Conservation (phyloP, 208 protist genomes). For the Leishmania major region DNA sequence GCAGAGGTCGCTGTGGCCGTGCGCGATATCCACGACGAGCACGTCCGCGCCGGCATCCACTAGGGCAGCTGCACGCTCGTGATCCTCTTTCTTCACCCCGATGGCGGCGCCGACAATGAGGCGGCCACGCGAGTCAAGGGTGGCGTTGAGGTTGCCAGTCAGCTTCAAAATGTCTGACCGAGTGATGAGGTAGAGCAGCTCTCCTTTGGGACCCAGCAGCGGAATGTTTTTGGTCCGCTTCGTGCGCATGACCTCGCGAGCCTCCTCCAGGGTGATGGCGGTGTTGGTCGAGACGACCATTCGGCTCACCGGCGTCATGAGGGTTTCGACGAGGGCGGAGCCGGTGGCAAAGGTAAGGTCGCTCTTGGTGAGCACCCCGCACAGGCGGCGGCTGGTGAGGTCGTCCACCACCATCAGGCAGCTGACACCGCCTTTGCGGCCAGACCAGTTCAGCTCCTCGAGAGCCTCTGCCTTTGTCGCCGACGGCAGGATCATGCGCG, state of each 20-base stretch:
- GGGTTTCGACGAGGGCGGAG: slow-evolving; percentile 34
- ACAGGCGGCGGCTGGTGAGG: slow-evolving; percentile 42
- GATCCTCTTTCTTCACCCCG: slow-evolving; percentile 84
- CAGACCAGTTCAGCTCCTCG: slow-evolving; percentile 70
- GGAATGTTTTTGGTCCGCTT: slow-evolving; percentile 73
- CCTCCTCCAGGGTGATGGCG: slow-evolving; percentile 72
- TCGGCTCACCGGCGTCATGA: slow-evolving; percentile 77
- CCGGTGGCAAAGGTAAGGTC: slow-evolving; percentile 75
- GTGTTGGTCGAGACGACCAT: slow-evolving; percentile 56
- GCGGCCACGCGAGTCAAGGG: slow-evolving; percentile 72
- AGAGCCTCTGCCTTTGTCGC: slow-evolving; percentile 63
- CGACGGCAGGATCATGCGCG: slow-evolving; percentile 71
- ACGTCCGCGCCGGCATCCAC: slow-evolving; percentile 82
- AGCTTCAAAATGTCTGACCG: slow-evolving; percentile 83
- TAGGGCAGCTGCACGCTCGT: slow-evolving; percentile 58
- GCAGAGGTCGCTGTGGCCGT: slow-evolving; percentile 88
- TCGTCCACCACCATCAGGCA: slow-evolving; percentile 83
- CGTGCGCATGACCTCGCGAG: slow-evolving; percentile 60
- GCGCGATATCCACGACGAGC: slow-evolving; percentile 92
- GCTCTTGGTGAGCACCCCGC: slow-evolving; percentile 65
- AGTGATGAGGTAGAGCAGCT: slow-evolving; percentile 86
- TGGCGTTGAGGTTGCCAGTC: slow-evolving; percentile 66
- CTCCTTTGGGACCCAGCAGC: slow-evolving; percentile 50
- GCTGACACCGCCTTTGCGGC: slow-evolving; percentile 74
- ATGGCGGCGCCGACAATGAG: slow-evolving; percentile 86